phyloP scores from a whole-genome alignment of 2,329 filamentous ascomycete species.

The Zymoseptoria crescenta region DNA sequence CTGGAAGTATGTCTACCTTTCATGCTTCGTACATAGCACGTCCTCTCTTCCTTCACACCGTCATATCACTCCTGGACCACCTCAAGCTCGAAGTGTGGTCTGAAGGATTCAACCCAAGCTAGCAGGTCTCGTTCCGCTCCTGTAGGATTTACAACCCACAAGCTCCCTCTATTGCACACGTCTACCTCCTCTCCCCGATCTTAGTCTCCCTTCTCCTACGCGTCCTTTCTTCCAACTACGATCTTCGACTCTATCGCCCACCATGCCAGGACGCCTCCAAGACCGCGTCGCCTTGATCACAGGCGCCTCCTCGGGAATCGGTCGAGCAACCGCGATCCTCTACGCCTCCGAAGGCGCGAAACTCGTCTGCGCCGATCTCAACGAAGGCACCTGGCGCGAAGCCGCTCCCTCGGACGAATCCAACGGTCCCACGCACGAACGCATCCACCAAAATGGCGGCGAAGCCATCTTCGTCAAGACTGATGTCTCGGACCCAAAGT shows the following conservation, averaged over 20 bases:
- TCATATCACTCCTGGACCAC: too few relatives aligned
- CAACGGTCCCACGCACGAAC: slow-evolving; percentile 16
- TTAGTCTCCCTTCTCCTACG: neutral
- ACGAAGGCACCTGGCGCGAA: slow-evolving; percentile 16
- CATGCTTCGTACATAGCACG: too few relatives aligned
- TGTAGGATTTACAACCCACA: neutral
- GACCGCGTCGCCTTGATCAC: slow-evolving; percentile 27
- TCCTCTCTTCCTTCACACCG: too few relatives aligned
- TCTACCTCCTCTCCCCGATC: neutral
- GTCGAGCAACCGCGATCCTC: slow-evolving; percentile 27
- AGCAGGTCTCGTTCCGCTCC: neutral
- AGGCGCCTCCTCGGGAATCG: slow-evolving; percentile 30
- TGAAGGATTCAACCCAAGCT: neutral
- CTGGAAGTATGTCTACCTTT: too few relatives aligned
- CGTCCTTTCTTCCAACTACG: neutral
- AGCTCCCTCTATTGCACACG: neutral
- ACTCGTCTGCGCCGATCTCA: slow-evolving; percentile 19
- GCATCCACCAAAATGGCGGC: slow-evolving; percentile 9
- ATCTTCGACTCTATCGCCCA: neutral
- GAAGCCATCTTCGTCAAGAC: slow-evolving; percentile 25
- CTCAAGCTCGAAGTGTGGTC: too few relatives aligned
- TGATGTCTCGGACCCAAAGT: slow-evolving; percentile 26
- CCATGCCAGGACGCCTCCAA: slow-evolving; percentile 20
- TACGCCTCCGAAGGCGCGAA: slow-evolving; percentile 29
- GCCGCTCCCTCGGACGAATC: slow-evolving; percentile 9